Evolutionary conservation across 768 basidiomycete genomes (phyloP).

Genomic region (Collybiopsis luxurians): DNA sequence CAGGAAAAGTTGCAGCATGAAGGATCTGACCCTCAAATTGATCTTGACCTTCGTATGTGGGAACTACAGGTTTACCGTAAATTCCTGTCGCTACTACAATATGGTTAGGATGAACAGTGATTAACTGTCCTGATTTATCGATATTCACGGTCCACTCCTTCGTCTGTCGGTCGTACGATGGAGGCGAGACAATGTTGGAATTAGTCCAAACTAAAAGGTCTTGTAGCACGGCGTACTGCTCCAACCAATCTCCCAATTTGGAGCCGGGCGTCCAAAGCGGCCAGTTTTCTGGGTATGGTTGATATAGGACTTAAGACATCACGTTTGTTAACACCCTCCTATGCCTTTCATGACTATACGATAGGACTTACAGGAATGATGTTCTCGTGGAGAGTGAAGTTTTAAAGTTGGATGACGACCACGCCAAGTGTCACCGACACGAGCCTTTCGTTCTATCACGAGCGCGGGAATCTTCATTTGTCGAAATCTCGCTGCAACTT

Average conservation of each 20-base stretch:
- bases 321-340: slow-evolving; percentile 12
- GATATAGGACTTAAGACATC: neutral
- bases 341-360: no score
- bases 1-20: slow-evolving; percentile 29
- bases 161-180: slow-evolving; percentile 27
- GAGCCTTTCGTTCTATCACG: slow-evolving; percentile 30
- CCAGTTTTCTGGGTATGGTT: slow-evolving; percentile 24
- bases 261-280: slow-evolving; percentile 37
- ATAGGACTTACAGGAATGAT: slow-evolving; percentile 11
- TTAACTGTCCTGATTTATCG: slow-evolving; percentile 21
- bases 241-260: slow-evolving; percentile 43
- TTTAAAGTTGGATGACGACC: slow-evolving; percentile 39
- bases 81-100: slow-evolving; percentile 31
- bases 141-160: slow-evolving; percentile 35
- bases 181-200: slow-evolving; percentile 25
- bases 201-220: slow-evolving; percentile 44
- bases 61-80: slow-evolving; percentile 31
- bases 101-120: slow-evolving; percentile 30
- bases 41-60: slow-evolving; percentile 21
- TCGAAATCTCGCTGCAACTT: slow-evolving; percentile 39
- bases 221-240: slow-evolving; percentile 37
- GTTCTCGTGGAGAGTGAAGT: slow-evolving; percentile 35
- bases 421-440: slow-evolving; percentile 42
- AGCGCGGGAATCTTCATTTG: slow-evolving; percentile 36
- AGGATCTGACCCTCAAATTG: slow-evolving; percentile 28